Percentiles rank a stretch among this genome's conserved stretches.
Conservation (phyloP, 1,284 basidiomycete species). For the Nidula niveotomentosa region DNA sequence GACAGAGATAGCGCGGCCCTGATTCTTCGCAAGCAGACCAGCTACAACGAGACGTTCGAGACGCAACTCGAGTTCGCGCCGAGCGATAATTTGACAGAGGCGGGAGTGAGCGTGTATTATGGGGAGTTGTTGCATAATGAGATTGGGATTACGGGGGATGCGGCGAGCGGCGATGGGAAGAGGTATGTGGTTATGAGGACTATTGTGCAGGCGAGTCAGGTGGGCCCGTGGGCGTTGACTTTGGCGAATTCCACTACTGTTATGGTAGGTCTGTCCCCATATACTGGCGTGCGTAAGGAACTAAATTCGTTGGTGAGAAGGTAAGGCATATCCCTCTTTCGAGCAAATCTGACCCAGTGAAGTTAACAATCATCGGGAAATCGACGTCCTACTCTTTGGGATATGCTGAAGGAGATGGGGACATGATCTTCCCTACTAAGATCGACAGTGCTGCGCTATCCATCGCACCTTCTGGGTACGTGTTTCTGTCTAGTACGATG, state of each 20-base stretch:
- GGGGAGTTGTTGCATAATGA: conserved; percentile 36
- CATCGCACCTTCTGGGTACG: conserved; percentile 29
- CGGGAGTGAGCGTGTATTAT: conserved; percentile 32
- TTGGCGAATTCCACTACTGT: conserved; percentile 28
- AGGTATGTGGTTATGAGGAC: conserved; percentile 25
- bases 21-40: conserved; percentile 32
- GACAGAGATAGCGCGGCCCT: conserved; percentile 35
- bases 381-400: conserved; percentile 26
- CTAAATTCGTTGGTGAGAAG: conserved; percentile 7
- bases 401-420: conserved; percentile 26
- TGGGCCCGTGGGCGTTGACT: conserved; percentile 33
- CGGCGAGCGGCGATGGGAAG: conserved; percentile 6
- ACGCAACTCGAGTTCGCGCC: conserved; percentile 28
- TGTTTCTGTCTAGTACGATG: background rate
- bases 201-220: conserved; percentile 26
- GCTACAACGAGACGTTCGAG: conserved; percentile 33
- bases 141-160: conserved; percentile 26
- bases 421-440: conserved; percentile 15
- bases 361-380: conserved; percentile 24
- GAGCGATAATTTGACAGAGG: conserved; percentile 27
- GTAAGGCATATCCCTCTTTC: conserved; percentile 19
- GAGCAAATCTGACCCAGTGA: conserved; percentile 22
- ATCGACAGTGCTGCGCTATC: conserved; percentile 29
- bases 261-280: conserved; percentile 15
- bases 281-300: background rate